Evolutionary conservation across 495 filamentous ascomycete species (phyloP), one percentile per base, ranked within the genome.

Genomic region (Hypoxylon trugodes): DNA sequence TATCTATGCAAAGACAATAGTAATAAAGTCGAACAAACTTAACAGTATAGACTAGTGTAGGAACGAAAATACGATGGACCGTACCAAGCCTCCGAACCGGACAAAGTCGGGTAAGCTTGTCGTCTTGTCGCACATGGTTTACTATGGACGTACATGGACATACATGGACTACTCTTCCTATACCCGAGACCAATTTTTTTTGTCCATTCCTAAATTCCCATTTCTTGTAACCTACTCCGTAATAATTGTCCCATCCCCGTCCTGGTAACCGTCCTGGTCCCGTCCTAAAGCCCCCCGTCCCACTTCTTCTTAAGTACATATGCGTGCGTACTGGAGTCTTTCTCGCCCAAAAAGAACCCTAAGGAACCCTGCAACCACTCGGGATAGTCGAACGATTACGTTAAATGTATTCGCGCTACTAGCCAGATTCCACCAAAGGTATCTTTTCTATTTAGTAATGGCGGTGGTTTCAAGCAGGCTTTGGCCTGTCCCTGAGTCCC

Each of bases 391-490:
- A 68, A 60, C 73, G 73, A 82, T 82, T 82, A 82, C 79, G 79
- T 82, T 77, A 82, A 69, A 77, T 66, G 73, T 77, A 79, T 75
- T 76, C 72, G 69, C 69, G 59, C 73, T 69, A 30, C 58, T 70
- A 74, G 63, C 68, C 63, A 54, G 45, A 68, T 59, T 65, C 72
- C 61, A 68, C 61, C 54, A 59, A 50, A 50, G 52, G 51, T 50
- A 42, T 69, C 61, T 72, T 79, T 81, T 81, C 75, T 69, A 79
- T 81, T 78, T 80, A 75, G 77, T 81, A 80, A 81, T 81, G 65
- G 64, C 15, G 56, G 56, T 43, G 30, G 16, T 40, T 38, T 40
- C 49, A 30, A 68, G 54, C 71, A 69, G 41, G 66, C 68, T 58
- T 25, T 52, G 53, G 58, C 69, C 48, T 50, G 49, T 54, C 46